Base-by-base conservation (phyloP, 169 alveolate species). In the Plasmodium gonderi region DNA sequence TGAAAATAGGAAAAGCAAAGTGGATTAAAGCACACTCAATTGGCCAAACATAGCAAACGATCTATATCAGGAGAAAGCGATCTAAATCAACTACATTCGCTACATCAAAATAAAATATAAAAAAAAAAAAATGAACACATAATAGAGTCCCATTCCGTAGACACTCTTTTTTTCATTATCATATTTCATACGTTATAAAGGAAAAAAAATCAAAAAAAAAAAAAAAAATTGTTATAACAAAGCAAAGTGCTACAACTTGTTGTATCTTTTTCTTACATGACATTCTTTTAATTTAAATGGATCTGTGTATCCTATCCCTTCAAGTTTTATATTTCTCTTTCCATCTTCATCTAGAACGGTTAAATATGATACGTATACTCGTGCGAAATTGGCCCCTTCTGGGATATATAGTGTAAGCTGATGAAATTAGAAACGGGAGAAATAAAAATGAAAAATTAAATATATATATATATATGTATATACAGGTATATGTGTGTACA, bases 231-330 rank as follows among this genome's bases (percentile, higher is more conserved):
- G 26, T 26, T 4, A 14, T 7, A 49, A 6, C 7, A 26, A 31
- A 29, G 29, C 51, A 29, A 14, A 14, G 23, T 0, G 45, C 3
- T 7, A n/a, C 36, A 12, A n/a, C 75, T 54, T 29, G 9, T 23
- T 14, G n/a, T 64, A 20, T n/a, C 75, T 26, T 14, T 44, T 42
- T 49, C 74, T 42, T 77, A 87, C 93, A 26, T 75, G 68, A 26
- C 93, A 87, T 36, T 74, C 67, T 11, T 51, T 74, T 8, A 75
- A 33, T 26, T 17, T 29, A 51, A 49, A 87, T 6, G 93, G 89
- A 26, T 87, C 93, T 12, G 93, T 87, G 65, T 87, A 87, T 33
- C 93, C 93, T 75, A 87, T 75, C 45, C 93, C 93, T 76, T 87
- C 93, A 9, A 87, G 69, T 54, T 87, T 87, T 44, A 87, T 87